Percentiles rank a stretch among this genome's conserved stretches.
phyloP scores from a whole-genome alignment of 306 rosid genomes.

The Citrullus mucosospermus region DNA sequence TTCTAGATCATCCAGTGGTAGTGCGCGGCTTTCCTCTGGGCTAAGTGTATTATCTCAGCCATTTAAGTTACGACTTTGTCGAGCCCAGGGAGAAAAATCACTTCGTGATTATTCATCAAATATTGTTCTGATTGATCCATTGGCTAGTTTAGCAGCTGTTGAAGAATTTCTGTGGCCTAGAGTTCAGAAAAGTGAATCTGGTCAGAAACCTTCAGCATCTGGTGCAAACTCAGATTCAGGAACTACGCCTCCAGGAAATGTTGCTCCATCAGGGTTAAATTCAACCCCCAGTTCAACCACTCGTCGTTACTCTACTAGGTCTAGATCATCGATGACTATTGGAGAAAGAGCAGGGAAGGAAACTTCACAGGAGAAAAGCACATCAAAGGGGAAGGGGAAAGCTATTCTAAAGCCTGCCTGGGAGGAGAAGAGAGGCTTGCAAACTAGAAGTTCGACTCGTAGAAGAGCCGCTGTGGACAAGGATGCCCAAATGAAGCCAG shows the following conservation, averaged over 20 bases:
- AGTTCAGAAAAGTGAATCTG: constrained; percentile 77
- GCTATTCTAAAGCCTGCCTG: constrained; percentile 80
- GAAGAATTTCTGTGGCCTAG: constrained; percentile 99
- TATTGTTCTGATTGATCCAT: constrained; percentile 84
- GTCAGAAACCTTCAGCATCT: constrained; percentile 53
- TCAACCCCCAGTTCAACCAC: constrained; percentile 49
- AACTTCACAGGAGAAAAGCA: constrained; percentile 54
- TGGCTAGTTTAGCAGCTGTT: constrained; percentile 91
- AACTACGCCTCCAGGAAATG: constrained; percentile 52
- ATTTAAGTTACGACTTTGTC: constrained; percentile 84
- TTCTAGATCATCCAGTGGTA: constrained; percentile 78
- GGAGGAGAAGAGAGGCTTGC: constrained; percentile 81
- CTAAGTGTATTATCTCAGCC: constrained; percentile 88
- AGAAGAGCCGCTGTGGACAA: constrained; percentile 76
- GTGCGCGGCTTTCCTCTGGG: constrained; percentile 92
- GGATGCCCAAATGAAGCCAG: constrained; percentile 66
- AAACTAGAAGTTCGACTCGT: constrained; percentile 87
- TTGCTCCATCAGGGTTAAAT: constrained; percentile 54
- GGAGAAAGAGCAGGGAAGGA: constrained; percentile 60
- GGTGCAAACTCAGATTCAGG: constrained; percentile 81
- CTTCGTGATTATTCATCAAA: constrained; percentile 89
- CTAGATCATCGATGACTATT: constrained; percentile 71
- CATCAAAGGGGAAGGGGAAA: constrained; percentile 90
- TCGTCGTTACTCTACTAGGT: constrained; percentile 78
- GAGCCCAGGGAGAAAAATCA: constrained; percentile 87